A percentile compares a stretch with the other conserved stretches of the same genome.
Conservation (phyloP, 805 yeast species). For the Saccharomycopsis lassenensis region DNA sequence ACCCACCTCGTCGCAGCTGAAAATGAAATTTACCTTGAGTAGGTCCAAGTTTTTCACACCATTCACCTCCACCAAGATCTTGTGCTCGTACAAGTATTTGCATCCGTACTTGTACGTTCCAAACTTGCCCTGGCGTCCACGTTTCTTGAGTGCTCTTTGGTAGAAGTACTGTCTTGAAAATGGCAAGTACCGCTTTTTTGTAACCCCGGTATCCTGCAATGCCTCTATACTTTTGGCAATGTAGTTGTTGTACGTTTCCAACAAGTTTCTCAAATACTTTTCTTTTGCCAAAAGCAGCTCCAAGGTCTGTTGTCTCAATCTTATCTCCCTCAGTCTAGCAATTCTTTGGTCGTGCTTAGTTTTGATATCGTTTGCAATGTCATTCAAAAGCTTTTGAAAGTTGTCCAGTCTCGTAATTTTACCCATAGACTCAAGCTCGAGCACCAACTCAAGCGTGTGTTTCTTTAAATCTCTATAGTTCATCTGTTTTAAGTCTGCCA, state of each 20-base stretch:
- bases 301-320: conserved; percentile 34
- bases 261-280: conserved; percentile 29
- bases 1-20: conserved; percentile 66
- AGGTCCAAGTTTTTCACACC: conserved; percentile 40
- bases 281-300: conserved; percentile 36
- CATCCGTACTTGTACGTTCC: conserved; percentile 73
- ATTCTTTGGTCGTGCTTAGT: conserved; percentile 42
- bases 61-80: conserved; percentile 48
- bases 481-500: no score
- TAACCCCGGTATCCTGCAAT: conserved; percentile 30
- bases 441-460: conserved; percentile 58
- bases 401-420: conserved; percentile 54
- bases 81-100: conserved; percentile 62
- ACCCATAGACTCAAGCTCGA: conserved; percentile 65
- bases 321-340: conserved; percentile 36
- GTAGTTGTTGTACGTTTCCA: conserved; percentile 33
- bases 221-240: conserved; percentile 41
- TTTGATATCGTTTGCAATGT: conserved; percentile 70
- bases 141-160: conserved; percentile 55
- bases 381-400: conserved; percentile 71
- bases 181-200: conserved; percentile 20
- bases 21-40: conserved; percentile 62
- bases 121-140: conserved; percentile 58
- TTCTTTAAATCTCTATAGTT: conserved; percentile 71
- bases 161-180: conserved; percentile 72